Conservation (phyloP, 2,329 filamentous ascomycete species). For the Dactylellina sp. region DNA sequence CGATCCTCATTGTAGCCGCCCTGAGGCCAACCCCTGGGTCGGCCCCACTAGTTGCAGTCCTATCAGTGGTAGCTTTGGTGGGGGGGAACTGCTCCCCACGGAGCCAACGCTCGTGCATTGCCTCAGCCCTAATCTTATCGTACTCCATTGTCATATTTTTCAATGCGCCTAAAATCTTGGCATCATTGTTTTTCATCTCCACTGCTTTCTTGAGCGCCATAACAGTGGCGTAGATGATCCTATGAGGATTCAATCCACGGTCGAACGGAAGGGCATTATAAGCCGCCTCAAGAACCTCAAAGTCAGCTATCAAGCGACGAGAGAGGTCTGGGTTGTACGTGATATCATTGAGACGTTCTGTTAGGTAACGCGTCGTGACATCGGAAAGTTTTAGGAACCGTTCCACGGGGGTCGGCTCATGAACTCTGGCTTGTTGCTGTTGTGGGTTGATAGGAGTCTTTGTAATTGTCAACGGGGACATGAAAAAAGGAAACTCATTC, state of each 20-base stretch:
- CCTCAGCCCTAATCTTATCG: conserved; percentile 21
- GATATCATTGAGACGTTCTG: conserved; percentile 39
- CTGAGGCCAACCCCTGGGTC: no score
- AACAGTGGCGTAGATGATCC: conserved; percentile 25
- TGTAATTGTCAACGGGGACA: conserved; percentile 35
- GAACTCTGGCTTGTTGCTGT: not conserved
- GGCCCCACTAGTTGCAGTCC: no score
- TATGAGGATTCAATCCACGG: conserved; percentile 17
- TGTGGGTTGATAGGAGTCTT: conserved; percentile 31
- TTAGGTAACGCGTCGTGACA: conserved; percentile 24
- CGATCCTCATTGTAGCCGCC: not conserved
- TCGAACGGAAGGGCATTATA: conserved; percentile 26
- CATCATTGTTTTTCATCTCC: conserved; percentile 38
- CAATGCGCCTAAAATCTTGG: conserved; percentile 32
- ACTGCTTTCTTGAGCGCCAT: conserved; percentile 16
- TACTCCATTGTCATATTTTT: conserved; percentile 44
- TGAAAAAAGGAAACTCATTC: not conserved
- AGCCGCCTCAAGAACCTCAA: conserved; percentile 33
- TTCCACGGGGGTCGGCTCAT: conserved; percentile 24
- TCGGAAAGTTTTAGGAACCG: conserved; percentile 40
- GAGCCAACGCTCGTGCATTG: conserved; percentile 36
- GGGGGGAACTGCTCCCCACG: conserved; percentile 10
- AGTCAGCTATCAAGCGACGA: conserved; percentile 38
- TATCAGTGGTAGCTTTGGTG: not conserved
- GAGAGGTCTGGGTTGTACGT: conserved; percentile 38